Conservation (phyloP, 2,329 filamentous ascomycete species). For the Talaromyces rugulosus region DNA sequence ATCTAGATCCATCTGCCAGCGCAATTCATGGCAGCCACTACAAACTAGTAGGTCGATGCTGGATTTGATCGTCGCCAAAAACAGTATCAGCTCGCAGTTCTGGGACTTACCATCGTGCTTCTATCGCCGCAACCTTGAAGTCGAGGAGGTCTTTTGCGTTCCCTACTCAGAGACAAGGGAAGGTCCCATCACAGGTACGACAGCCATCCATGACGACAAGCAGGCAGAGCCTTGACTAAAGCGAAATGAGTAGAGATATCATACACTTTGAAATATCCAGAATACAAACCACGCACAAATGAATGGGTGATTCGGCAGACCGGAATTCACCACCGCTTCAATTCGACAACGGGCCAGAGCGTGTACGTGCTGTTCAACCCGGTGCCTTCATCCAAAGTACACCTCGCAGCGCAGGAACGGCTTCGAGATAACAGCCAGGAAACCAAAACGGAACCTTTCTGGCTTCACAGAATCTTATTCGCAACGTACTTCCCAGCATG, state of each 20-base stretch:
- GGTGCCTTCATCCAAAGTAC: conserved; percentile 16
- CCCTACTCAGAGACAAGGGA: conserved; percentile 14
- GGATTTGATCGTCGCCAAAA: conserved; percentile 15
- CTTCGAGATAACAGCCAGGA: conserved; percentile 8
- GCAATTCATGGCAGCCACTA: conserved; percentile 23
- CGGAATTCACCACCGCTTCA: conserved; percentile 28
- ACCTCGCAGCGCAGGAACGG: conserved; percentile 12
- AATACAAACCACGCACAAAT: conserved; percentile 18
- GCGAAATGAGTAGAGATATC: conserved; percentile 17
- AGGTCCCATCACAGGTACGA: conserved; percentile 17
- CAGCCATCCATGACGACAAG: background rate
- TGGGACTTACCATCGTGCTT: conserved; percentile 22
- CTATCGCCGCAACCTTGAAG: conserved; percentile 18
- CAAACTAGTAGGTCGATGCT: conserved; percentile 22
- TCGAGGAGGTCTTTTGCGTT: conserved; percentile 24
- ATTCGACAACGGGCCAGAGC: conserved; percentile 17
- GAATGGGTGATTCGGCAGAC: conserved; percentile 29
- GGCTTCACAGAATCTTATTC: conserved; percentile 25
- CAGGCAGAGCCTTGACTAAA: background rate
- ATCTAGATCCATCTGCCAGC: conserved; percentile 23
- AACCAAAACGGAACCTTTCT: conserved; percentile 16
- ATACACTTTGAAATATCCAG: conserved; percentile 27
- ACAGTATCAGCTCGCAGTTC: conserved; percentile 16
- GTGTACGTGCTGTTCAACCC: conserved; percentile 26
- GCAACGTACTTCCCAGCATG: conserved; percentile 26